phyloP scores from a whole-genome alignment of 495 filamentous ascomycete genomes.

The Achaetomiella virescens region DNA sequence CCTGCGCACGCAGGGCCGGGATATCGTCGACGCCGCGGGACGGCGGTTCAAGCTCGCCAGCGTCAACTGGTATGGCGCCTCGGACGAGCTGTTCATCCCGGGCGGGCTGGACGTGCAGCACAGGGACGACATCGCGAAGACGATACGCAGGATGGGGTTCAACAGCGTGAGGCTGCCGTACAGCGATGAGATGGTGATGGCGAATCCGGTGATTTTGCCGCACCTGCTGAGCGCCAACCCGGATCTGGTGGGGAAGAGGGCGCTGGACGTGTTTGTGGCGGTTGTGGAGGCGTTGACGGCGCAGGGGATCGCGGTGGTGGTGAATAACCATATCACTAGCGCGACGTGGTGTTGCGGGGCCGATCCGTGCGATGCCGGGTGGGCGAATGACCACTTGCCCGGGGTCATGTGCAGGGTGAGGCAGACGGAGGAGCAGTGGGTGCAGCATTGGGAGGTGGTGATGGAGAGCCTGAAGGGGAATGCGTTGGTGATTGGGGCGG shows the following conservation, averaged over 20 bases:
- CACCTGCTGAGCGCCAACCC: conserved; percentile 46
- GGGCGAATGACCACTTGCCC: conserved; percentile 50
- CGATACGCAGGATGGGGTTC: conserved; percentile 51
- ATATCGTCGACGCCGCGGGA: conserved; percentile 49
- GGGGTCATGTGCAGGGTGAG: conserved; percentile 46
- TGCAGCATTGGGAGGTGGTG: conserved; percentile 52
- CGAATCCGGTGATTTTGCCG: conserved; percentile 44
- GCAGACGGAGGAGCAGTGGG: conserved; percentile 54
- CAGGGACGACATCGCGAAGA: conserved; percentile 47
- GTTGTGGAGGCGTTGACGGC: conserved; percentile 50
- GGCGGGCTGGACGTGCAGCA: conserved; percentile 54
- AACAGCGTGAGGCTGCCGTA: conserved; percentile 60
- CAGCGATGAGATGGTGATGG: conserved; percentile 53
- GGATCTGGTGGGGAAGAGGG: conserved; percentile 45
- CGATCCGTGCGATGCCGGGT: conserved; percentile 54
- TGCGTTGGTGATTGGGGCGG: conserved; percentile 50
- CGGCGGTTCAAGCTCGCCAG: conserved; percentile 50
- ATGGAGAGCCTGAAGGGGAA: conserved; percentile 49
- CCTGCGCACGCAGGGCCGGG: conserved; percentile 45
- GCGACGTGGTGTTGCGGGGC: conserved; percentile 56
- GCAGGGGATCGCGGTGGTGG: conserved; percentile 51
- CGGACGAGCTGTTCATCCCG: conserved; percentile 54
- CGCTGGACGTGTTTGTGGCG: conserved; percentile 49
- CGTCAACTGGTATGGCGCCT: conserved; percentile 60
- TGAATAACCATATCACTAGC: conserved; percentile 58